Conservation (phyloP, 78 protist genomes). For the Chrysochromulina parva region DNA sequence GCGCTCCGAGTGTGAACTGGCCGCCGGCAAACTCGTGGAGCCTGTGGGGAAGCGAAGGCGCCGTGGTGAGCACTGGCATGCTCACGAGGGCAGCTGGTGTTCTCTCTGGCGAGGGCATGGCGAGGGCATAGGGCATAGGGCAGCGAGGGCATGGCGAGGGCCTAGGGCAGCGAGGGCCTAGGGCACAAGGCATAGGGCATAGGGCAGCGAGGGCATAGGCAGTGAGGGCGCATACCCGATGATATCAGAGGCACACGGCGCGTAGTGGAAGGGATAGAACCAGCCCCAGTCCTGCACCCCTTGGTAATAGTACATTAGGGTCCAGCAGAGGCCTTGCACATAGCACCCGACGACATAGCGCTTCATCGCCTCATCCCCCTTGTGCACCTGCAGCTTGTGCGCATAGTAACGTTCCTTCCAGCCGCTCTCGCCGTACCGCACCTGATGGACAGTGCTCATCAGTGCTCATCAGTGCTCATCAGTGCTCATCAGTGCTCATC, state of each 20-base stretch:
- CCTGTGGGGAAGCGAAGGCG: no score
- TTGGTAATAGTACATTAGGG: slow-evolving; percentile 74
- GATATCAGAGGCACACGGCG: slow-evolving; percentile 88
- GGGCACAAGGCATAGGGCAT: neutral
- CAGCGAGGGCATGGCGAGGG: no score
- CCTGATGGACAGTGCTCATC: neutral
- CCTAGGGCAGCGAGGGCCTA: neutral
- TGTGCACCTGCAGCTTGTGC: neutral
- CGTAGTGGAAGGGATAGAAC: slow-evolving; percentile 93
- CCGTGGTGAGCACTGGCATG: no score
- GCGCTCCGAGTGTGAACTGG: slow-evolving; percentile 34
- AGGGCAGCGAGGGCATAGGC: neutral
- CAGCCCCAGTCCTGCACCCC: slow-evolving; percentile 34
- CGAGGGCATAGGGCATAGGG: no score
- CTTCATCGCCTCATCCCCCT: neutral
- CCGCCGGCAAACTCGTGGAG: neutral
- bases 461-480: no score
- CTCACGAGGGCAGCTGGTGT: no score
- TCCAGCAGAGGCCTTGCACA: slow-evolving; percentile 94
- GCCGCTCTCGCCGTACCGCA: slow-evolving; percentile 73
- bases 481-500: no score
- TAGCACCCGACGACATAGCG: slow-evolving; percentile 41
- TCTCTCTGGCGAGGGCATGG: no score
- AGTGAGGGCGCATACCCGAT: no score
- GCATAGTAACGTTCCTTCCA: slow-evolving; percentile 73